A percentile compares a stretch with the other conserved stretches of the same genome.
These are phyloP conservation scores for Oryza glaberrima DNA, from an alignment of 176 grass and related monocot genomes.

Conservation along the genomic window DNA sequence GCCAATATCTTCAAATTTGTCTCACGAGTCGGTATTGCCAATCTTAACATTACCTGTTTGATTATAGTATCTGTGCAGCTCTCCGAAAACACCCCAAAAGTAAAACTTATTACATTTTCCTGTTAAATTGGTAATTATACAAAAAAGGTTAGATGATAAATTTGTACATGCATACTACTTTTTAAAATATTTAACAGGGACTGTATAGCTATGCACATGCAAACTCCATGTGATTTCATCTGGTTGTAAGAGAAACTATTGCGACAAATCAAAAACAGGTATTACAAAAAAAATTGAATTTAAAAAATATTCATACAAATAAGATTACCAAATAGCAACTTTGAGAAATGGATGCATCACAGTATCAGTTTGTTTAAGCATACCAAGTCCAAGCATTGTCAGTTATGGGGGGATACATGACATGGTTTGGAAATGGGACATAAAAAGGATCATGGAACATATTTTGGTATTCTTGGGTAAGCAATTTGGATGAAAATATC, in stretches of 20 bases:
- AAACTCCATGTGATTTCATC: background rate
- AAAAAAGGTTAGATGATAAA: constrained; percentile 30
- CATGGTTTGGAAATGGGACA: constrained; percentile 1
- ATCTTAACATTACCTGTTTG: constrained; percentile 34
- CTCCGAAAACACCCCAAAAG: constrained; percentile 79
- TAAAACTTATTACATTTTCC: constrained; percentile 55
- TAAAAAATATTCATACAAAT: background rate
- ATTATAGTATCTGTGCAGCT: background rate
- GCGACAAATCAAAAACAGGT: background rate
- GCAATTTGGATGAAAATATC: constrained; percentile 72
- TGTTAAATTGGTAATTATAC: constrained; percentile 39
- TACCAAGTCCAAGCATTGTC: background rate
- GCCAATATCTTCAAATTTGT: constrained; percentile 33
- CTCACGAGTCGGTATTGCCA: constrained; percentile 17
- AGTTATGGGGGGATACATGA: constrained; percentile 13
- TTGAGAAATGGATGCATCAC: background rate
- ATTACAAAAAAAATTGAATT: background rate
- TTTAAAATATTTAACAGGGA: background rate
- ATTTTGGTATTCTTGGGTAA: constrained; percentile 61
- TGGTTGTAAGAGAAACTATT: background rate
- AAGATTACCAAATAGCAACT: constrained; percentile 17
- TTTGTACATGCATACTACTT: constrained; percentile 9
- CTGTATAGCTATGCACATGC: background rate
- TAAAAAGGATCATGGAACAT: constrained; percentile 31
- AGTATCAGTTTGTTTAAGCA: background rate